Percentiles rank a stretch among this genome's conserved stretches.
phyloP scores from a whole-genome alignment of 2,329 filamentous ascomycete species.

The Mycogone perniciosa region DNA sequence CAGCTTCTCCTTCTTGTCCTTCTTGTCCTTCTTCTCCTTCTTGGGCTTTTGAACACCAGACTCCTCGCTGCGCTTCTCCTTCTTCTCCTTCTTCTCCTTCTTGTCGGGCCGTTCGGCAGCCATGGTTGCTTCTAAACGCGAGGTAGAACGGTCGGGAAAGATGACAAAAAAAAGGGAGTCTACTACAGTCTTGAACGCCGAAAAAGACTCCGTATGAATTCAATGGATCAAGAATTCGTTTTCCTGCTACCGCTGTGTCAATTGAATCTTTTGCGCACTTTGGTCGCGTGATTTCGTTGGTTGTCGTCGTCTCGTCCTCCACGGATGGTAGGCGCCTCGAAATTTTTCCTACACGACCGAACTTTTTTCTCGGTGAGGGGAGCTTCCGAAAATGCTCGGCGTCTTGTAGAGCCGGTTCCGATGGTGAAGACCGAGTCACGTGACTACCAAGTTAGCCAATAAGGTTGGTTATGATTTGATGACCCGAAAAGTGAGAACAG shows the following conservation, averaged over 20 bases:
- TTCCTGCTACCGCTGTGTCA: background rate
- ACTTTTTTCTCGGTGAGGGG: conserved; percentile 27
- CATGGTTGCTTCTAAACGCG: conserved; percentile 29
- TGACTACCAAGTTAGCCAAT: conserved; percentile 1
- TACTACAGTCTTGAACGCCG: background rate
- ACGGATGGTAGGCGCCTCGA: conserved; percentile 19
- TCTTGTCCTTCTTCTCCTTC: conserved; percentile 61
- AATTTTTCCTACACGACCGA: conserved; percentile 22
- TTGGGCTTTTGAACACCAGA: conserved; percentile 48
- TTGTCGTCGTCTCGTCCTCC: conserved; percentile 6
- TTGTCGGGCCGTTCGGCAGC: conserved; percentile 43
- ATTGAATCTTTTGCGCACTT: conserved; percentile 9
- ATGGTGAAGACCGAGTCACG: conserved; percentile 4
- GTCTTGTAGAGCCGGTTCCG: conserved; percentile 28
- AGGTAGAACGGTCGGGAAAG: background rate
- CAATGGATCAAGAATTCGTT: background rate
- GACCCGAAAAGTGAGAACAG: background rate
- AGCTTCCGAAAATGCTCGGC: conserved; percentile 24
- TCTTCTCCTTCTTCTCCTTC: conserved; percentile 48
- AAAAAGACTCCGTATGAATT: background rate
- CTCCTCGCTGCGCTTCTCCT: conserved; percentile 52
- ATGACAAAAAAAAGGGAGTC: background rate
- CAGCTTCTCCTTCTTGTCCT: conserved; percentile 69
- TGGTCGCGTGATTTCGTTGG: conserved; percentile 12
- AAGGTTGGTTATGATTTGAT: conserved; percentile 2